A percentile compares a stretch with the other conserved stretches of the same genome.
Conservation (phyloP, 2,329 filamentous ascomycete genomes). For the Penicillium sp. region DNA sequence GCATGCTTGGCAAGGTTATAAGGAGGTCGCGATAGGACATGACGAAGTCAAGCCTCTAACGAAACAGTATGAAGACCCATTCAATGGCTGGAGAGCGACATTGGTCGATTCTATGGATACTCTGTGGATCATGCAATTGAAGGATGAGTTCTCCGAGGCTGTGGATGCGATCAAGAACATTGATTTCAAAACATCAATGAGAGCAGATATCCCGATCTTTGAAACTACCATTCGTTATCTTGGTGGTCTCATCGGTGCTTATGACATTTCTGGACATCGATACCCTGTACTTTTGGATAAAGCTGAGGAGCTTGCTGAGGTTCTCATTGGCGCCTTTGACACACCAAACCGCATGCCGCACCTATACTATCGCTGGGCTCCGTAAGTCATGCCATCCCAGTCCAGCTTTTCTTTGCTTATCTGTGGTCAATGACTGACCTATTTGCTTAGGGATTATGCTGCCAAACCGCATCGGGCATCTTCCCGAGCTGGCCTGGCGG, state of each 20-base stretch:
- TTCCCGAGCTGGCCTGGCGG: conserved; percentile 58
- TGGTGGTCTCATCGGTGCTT: conserved; percentile 80
- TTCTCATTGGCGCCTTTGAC: conserved; percentile 80
- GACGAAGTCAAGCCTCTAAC: conserved; percentile 80
- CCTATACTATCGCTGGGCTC: conserved; percentile 76
- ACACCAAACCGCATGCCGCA: conserved; percentile 93
- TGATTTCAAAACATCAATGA: conserved; percentile 73
- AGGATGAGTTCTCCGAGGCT: conserved; percentile 76
- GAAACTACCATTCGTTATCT: conserved; percentile 91
- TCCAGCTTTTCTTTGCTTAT: neutral
- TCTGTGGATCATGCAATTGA: conserved; percentile 80
- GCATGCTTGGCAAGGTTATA: conserved; percentile 81
- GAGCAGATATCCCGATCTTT: conserved; percentile 78
- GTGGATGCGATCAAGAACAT: conserved; percentile 68
- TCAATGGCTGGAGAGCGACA: conserved; percentile 88
- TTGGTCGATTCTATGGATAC: conserved; percentile 80
- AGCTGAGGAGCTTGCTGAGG: conserved; percentile 73
- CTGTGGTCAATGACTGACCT: conserved; percentile 7
- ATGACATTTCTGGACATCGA: conserved; percentile 73
- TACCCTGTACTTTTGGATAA: conserved; percentile 72
- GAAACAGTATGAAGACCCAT: conserved; percentile 69
- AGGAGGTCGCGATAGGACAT: conserved; percentile 74
- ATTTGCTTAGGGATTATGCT: conserved; percentile 48
- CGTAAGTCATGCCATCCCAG: conserved; percentile 41
- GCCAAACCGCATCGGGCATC: conserved; percentile 64